Evolutionary conservation across 2,329 filamentous ascomycete genomes (phyloP).

Genomic region (Xylaria arbuscula): DNA sequence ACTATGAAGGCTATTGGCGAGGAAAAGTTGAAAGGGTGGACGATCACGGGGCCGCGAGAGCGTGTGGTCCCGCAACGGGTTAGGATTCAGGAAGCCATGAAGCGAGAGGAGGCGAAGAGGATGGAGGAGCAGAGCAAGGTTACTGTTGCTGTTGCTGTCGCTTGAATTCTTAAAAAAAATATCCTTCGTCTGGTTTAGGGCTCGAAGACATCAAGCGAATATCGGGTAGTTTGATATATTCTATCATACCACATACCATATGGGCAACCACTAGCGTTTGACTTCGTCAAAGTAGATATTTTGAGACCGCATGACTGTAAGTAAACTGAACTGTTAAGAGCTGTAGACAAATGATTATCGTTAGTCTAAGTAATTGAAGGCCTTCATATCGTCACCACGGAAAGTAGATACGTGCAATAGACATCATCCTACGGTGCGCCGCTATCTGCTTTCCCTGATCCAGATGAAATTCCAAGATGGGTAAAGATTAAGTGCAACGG

Average conservation of each 20-base stretch:
- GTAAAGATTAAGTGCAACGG: neutral
- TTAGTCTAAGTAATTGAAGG: too few species aligned
- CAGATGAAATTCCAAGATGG: neutral
- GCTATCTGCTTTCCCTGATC: neutral
- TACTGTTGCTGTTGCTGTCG: slow-evolving; percentile 37
- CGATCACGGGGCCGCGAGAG: slow-evolving; percentile 62
- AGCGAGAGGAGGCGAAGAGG: slow-evolving; percentile 60
- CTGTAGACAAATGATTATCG: too few species aligned
- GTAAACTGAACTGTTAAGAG: too few species aligned
- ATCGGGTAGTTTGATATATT: neutral
- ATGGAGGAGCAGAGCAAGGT: slow-evolving; percentile 49
- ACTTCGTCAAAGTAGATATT: too few species aligned
- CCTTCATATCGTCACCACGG: too few species aligned
- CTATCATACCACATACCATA: neutral
- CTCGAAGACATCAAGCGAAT: too few species aligned
- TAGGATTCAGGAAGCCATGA: slow-evolving; percentile 62
- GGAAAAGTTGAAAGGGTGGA: slow-evolving; percentile 63
- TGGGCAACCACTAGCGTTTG: too few species aligned
- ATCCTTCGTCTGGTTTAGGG: neutral
- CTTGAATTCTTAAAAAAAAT: slow-evolving; percentile 33
- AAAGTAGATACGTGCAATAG: too few species aligned
- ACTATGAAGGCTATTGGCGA: slow-evolving; percentile 63
- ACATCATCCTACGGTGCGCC: too few species aligned
- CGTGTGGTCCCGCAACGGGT: slow-evolving; percentile 62
- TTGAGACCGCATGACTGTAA: too few species aligned